Conservation (phyloP, 2,329 filamentous ascomycete species). For the Hypoxylon sp. region DNA sequence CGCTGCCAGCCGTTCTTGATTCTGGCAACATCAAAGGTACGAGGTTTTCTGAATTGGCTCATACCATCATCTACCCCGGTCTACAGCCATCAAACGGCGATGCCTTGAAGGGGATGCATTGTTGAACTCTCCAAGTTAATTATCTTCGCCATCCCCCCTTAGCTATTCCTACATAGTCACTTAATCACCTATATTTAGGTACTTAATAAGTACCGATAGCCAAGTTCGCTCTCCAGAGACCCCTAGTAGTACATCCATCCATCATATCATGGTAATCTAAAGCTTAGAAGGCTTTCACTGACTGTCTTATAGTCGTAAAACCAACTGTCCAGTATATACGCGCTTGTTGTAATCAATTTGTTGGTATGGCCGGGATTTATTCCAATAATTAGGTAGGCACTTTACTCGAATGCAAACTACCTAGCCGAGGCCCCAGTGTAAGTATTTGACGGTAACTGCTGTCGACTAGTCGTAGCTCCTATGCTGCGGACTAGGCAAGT, state of each 20-base stretch:
- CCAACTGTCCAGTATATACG: not conserved
- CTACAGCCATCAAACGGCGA: not conserved
- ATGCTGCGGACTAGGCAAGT: not conserved
- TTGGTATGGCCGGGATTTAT: constrained; percentile 2
- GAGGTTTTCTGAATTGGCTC: not conserved
- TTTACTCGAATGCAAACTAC: not conserved
- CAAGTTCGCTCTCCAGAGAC: not conserved
- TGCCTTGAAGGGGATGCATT: not conserved
- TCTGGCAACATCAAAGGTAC: not conserved
- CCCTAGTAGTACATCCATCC: not conserved
- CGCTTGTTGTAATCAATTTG: not conserved
- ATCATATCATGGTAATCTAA: not conserved
- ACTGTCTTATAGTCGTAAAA: constrained; percentile 9
- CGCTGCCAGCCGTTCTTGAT: not conserved
- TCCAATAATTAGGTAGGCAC: not conserved
- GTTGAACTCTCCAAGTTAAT: not conserved
- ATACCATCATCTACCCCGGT: not conserved
- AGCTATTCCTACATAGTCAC: not conserved
- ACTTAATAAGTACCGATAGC: not conserved
- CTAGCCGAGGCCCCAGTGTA: not conserved
- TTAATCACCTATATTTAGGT: not conserved
- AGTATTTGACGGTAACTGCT: not conserved
- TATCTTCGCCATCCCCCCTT: constrained; percentile 3
- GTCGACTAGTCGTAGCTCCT: not conserved
- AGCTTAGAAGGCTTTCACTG: not conserved